These are phyloP conservation scores for Zanthoxylum bungeanum DNA, from an alignment of 345 rosid species.

Conservation along the genomic window DNA sequence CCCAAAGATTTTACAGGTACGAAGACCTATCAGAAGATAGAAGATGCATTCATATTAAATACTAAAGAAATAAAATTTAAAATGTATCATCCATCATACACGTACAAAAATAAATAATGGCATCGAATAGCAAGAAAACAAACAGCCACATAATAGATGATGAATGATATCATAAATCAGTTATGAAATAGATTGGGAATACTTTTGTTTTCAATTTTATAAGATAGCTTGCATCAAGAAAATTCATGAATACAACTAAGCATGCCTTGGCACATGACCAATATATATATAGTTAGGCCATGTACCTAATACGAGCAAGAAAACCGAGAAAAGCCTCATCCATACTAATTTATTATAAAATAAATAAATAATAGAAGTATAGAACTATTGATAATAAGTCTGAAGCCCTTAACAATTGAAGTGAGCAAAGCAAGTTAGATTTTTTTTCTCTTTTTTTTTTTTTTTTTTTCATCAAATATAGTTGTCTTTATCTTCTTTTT, in stretches of 20 bases:
- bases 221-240: conserved; percentile 8
- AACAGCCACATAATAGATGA: neutral
- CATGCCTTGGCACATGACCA: conserved; percentile 26
- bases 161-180: neutral
- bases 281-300: conserved; percentile 40
- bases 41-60: conserved; percentile 16
- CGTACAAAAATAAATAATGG: neutral
- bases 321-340: conserved; percentile 2
- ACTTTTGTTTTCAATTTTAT: neutral
- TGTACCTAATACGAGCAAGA: conserved; percentile 29
- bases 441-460: too few species aligned
- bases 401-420: neutral
- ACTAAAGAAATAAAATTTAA: too few species aligned
- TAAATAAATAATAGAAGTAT: too few species aligned
- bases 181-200: neutral
- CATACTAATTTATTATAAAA: too few species aligned
- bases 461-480: too few species aligned
- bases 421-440: neutral
- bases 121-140: neutral
- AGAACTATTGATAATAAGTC: neutral
- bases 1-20: conserved; percentile 44
- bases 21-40: conserved; percentile 29
- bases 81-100: too few species aligned
- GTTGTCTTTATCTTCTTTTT: too few species aligned
- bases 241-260: conserved; percentile 35